Conservation (phyloP, 208 protist genomes). For the Lotmaria passim region DNA sequence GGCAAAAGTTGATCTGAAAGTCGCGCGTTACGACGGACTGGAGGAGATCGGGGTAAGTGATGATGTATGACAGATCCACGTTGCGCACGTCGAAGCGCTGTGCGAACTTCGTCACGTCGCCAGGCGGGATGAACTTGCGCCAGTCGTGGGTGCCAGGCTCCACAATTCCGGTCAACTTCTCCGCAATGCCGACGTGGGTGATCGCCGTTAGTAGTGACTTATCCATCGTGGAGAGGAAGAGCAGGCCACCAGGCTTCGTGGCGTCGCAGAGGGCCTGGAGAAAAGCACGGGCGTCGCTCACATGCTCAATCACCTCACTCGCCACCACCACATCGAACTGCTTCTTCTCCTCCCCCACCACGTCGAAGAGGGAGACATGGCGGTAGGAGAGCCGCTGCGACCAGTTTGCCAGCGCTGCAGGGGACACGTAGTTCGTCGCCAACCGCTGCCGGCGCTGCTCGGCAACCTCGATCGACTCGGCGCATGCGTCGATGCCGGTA, state of each 20-base stretch:
- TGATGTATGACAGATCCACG: constrained; percentile 73
- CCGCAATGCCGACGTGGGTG: constrained; percentile 81
- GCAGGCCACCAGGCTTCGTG: constrained; percentile 84
- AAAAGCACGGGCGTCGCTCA: constrained; percentile 86
- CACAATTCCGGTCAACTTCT: constrained; percentile 86
- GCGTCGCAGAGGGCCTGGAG: constrained; percentile 75
- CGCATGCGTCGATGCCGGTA: constrained; percentile 90
- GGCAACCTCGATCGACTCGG: constrained; percentile 84
- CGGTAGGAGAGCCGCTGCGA: constrained; percentile 31
- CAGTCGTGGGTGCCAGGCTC: constrained; percentile 91
- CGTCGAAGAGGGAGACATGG: constrained; percentile 56
- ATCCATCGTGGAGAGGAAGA: constrained; percentile 94
- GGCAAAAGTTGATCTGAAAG: constrained; percentile 71
- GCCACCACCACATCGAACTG: constrained; percentile 86
- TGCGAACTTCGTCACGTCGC: constrained; percentile 68
- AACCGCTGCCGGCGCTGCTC: constrained; percentile 28
- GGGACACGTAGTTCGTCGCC: constrained; percentile 4
- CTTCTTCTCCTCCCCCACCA: constrained; percentile 32
- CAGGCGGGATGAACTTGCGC: constrained; percentile 88
- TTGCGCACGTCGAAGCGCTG: constrained; percentile 56
- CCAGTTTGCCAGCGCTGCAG: constrained; percentile 23
- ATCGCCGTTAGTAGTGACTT: constrained; percentile 80
- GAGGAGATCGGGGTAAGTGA: constrained; percentile 69
- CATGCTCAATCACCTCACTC: constrained; percentile 95
- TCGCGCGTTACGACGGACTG: constrained; percentile 59